phyloP scores from a whole-genome alignment of 257 asterid genomes.

The Datura wrightii region DNA sequence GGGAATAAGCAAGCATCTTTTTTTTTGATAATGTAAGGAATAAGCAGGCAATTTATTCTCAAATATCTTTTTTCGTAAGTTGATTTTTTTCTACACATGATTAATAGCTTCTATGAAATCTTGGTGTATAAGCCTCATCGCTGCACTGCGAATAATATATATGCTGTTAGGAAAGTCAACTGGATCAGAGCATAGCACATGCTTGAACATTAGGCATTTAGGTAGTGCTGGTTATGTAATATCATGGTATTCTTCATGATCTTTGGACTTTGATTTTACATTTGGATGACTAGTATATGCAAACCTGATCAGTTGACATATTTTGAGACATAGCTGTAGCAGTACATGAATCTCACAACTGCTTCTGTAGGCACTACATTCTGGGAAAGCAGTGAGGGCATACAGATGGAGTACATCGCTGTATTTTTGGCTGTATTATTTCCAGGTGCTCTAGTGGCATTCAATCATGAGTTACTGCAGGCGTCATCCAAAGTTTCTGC shows the following conservation, averaged over 20 bases:
- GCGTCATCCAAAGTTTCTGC: constrained; percentile 62
- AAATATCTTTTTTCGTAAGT: background rate
- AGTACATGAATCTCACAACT: constrained; percentile 39
- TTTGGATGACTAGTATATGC: background rate
- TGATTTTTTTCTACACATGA: background rate
- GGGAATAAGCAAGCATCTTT: background rate
- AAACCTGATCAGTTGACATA: constrained; percentile 4
- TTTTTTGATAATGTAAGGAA: background rate
- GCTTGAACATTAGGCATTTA: constrained; percentile 1
- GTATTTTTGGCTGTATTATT: constrained; percentile 72
- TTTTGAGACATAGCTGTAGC: constrained; percentile 5
- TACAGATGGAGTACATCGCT: constrained; percentile 82
- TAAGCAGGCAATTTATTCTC: background rate
- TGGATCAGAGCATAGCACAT: background rate
- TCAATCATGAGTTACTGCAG: constrained; percentile 67
- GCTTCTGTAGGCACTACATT: constrained; percentile 50
- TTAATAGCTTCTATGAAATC: background rate
- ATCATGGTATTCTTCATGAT: constrained; percentile 4
- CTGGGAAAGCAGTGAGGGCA: constrained; percentile 76
- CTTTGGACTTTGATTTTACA: constrained; percentile 8
- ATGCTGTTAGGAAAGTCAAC: background rate
- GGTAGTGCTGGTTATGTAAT: background rate
- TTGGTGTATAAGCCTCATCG: background rate
- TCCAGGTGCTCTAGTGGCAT: constrained; percentile 97
- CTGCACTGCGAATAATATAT: background rate